phyloP scores from a whole-genome alignment of 805 yeast genomes.

The Candida xiaguanensis region DNA sequence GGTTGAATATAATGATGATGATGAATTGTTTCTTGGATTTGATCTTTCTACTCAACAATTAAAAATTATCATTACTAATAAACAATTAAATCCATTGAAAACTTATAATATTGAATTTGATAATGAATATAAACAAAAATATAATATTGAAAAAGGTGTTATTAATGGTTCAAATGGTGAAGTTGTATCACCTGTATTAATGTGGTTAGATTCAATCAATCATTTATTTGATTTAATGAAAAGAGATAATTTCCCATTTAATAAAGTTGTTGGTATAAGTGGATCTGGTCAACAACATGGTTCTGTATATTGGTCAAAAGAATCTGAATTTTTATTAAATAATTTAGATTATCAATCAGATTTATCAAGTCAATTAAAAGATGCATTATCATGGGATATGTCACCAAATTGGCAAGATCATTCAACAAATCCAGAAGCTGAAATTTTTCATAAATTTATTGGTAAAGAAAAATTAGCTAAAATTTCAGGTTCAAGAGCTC shows the following conservation, averaged over 20 bases:
- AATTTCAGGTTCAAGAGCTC: conserved; percentile 83
- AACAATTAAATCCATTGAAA: conserved; percentile 46
- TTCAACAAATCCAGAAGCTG: conserved; percentile 69
- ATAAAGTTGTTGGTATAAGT: conserved; percentile 58
- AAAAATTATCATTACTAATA: conserved; percentile 66
- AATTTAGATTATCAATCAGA: conserved; percentile 27
- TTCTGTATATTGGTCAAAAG: conserved; percentile 70
- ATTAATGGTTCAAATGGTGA: conserved; percentile 51
- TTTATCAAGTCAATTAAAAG: conserved; percentile 45
- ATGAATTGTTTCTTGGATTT: conserved; percentile 56
- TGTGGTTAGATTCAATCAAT: conserved; percentile 88
- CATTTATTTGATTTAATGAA: conserved; percentile 52
- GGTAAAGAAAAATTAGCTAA: conserved; percentile 64
- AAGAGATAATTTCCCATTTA: conserved; percentile 51
- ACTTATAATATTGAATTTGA: conserved; percentile 74
- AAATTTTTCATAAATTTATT: conserved; percentile 50
- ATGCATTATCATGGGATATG: conserved; percentile 56
- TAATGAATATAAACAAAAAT: conserved; percentile 49
- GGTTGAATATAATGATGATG: conserved; percentile 6
- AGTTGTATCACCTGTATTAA: conserved; percentile 75
- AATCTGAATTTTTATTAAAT: conserved; percentile 40
- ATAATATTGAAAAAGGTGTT: conserved; percentile 74
- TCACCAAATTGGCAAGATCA: conserved; percentile 97
- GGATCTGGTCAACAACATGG: conserved; percentile 96
- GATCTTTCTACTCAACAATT: conserved; percentile 90